phyloP scores from a whole-genome alignment of 2,329 filamentous ascomycete species.

The Verticillium tricorpus region DNA sequence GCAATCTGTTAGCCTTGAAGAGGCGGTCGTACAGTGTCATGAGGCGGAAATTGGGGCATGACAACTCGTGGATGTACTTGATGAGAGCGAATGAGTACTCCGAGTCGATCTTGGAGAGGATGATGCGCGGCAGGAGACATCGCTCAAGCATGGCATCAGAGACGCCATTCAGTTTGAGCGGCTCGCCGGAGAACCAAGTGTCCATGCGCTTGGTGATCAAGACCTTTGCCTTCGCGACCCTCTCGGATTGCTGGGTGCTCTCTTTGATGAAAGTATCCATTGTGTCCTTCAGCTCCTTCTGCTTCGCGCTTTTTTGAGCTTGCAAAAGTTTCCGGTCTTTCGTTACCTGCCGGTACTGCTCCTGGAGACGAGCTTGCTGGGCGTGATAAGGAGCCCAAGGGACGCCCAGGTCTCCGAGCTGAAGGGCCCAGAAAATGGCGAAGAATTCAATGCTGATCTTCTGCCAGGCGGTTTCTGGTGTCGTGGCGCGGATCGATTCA shows the following conservation, averaged over 20 bases:
- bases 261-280: constrained; percentile 69
- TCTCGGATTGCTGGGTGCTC: constrained; percentile 63
- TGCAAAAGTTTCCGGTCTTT: constrained; percentile 71
- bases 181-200: constrained; percentile 67
- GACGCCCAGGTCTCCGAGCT: constrained; percentile 75
- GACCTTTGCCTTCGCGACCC: constrained; percentile 62
- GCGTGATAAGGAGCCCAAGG: constrained; percentile 73
- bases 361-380: constrained; percentile 66
- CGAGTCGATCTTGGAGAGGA: constrained; percentile 80
- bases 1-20: constrained; percentile 77
- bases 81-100: constrained; percentile 86
- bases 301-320: constrained; percentile 64
- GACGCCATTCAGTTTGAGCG: constrained; percentile 59
- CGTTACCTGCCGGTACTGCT: constrained; percentile 61
- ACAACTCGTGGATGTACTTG: constrained; percentile 79
- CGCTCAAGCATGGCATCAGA: constrained; percentile 80
- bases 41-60: constrained; percentile 81
- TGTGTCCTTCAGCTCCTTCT: constrained; percentile 64
- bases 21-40: constrained; percentile 79
- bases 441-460: constrained; percentile 78
- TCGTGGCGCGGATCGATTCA: constrained; percentile 56
- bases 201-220: constrained; percentile 72
- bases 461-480: constrained; percentile 61
- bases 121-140: constrained; percentile 83
- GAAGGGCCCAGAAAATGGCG: constrained; percentile 86